A percentile compares a stretch with the other conserved stretches of the same genome.
These are phyloP conservation scores for Fusarium nanum DNA, from an alignment of 2,329 filamentous ascomycete genomes.

Conservation along the genomic window DNA sequence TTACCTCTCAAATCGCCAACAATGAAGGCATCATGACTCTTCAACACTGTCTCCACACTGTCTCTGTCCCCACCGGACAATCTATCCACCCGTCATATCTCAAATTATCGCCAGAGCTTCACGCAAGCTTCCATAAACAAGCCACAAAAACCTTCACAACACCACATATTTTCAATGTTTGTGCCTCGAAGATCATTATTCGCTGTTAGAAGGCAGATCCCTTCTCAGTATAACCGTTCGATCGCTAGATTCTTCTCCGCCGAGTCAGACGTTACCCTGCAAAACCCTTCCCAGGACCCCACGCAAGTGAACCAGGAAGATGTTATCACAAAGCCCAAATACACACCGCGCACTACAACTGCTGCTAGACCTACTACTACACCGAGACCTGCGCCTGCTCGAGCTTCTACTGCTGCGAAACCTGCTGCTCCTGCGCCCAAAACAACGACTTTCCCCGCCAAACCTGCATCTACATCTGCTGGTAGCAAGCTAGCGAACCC, in stretches of 20 bases:
- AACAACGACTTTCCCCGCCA: background rate
- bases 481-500: conserved; percentile 17
- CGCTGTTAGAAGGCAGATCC: conserved; percentile 31
- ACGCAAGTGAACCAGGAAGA: conserved; percentile 30
- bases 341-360: background rate
- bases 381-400: conserved; percentile 8
- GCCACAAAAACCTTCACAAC: background rate
- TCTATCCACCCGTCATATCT: conserved; percentile 30
- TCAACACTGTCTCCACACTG: conserved; percentile 14
- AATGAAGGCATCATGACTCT: conserved; percentile 31
- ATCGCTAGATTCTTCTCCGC: conserved; percentile 43
- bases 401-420: background rate
- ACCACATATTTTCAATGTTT: conserved; percentile 44
- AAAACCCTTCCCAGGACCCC: conserved; percentile 32
- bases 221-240: conserved; percentile 27
- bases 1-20: background rate
- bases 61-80: conserved; percentile 16
- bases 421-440: background rate
- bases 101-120: conserved; percentile 27
- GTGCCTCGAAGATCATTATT: conserved; percentile 41
- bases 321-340: conserved; percentile 7
- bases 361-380: background rate
- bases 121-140: background rate
- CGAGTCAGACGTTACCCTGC: conserved; percentile 28
- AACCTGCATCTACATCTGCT: background rate